A percentile compares a stretch with the other conserved stretches of the same genome.
Evolutionary conservation across 2,329 filamentous ascomycete genomes (phyloP).

Genomic region (Corinectria fuckeliana): DNA sequence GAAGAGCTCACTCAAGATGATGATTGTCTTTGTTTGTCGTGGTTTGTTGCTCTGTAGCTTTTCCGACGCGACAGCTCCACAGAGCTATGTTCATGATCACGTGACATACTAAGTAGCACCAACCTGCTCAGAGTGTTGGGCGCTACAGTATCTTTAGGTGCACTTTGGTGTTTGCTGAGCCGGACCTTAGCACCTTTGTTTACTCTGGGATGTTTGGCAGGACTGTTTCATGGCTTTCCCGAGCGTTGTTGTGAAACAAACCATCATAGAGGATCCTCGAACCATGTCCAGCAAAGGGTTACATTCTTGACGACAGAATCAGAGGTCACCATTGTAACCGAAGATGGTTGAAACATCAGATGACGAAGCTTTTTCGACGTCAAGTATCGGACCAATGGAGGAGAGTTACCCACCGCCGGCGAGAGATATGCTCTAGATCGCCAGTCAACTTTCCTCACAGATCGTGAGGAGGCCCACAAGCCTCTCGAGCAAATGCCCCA

Average conservation of each 20-base stretch:
- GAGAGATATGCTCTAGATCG: not conserved
- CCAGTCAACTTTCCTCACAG: not conserved
- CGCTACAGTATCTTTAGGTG: not conserved
- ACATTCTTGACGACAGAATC: not conserved
- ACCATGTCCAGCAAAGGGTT: not conserved
- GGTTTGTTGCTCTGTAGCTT: conserved; percentile 31
- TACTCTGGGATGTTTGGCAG: too few relatives aligned
- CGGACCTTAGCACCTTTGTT: not conserved
- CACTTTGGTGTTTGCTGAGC: not conserved
- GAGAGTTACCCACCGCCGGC: not conserved
- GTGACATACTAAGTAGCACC: conserved; percentile 11
- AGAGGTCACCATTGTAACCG: too few relatives aligned
- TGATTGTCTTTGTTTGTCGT: conserved; percentile 2
- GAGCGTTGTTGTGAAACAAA: not conserved
- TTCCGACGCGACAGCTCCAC: conserved; percentile 38
- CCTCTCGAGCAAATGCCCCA: too few relatives aligned
- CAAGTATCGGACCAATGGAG: too few relatives aligned
- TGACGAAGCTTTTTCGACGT: not conserved
- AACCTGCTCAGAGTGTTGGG: not conserved
- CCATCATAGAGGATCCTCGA: not conserved
- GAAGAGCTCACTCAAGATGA: not conserved
- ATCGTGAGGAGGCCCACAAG: too few relatives aligned
- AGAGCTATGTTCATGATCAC: conserved; percentile 30
- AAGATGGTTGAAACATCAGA: not conserved
- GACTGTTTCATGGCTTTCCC: not conserved